Conservation (phyloP, 805 yeast genomes). For the Ogataea parapolymorpha region DNA sequence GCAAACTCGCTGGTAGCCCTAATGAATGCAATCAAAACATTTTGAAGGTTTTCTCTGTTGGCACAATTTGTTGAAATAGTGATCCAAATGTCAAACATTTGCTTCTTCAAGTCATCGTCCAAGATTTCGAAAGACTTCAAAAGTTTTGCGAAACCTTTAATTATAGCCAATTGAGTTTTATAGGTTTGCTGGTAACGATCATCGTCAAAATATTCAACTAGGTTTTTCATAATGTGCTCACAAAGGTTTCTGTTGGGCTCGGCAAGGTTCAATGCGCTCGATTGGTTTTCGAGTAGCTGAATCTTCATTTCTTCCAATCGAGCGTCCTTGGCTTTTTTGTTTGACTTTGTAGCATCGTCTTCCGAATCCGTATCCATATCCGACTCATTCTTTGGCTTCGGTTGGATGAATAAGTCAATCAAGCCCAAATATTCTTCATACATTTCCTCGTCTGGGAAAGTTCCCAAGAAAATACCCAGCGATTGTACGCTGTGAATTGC, state of each 20-base stretch:
- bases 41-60: slow-evolving; percentile 40
- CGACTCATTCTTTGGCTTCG: slow-evolving; percentile 28
- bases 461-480: slow-evolving; percentile 45
- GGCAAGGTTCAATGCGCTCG: slow-evolving; percentile 39
- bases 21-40: slow-evolving; percentile 51
- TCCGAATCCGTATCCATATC: slow-evolving; percentile 40
- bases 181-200: slow-evolving; percentile 14
- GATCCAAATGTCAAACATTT: slow-evolving; percentile 16
- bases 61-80: slow-evolving; percentile 14
- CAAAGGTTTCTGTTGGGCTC: slow-evolving; percentile 41
- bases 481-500: slow-evolving; percentile 52
- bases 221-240: slow-evolving; percentile 35
- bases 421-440: slow-evolving; percentile 38
- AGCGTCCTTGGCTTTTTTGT: slow-evolving; percentile 19
- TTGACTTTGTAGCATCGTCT: slow-evolving; percentile 25
- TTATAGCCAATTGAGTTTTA: slow-evolving; percentile 17
- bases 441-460: slow-evolving; percentile 32
- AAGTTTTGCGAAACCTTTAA: slow-evolving; percentile 3
- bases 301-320: slow-evolving; percentile 19
- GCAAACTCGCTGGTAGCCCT: slow-evolving; percentile 21
- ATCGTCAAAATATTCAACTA: slow-evolving; percentile 24
- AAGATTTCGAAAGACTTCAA: not conserved
- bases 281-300: slow-evolving; percentile 12
- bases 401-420: slow-evolving; percentile 18
- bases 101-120: slow-evolving; percentile 6